phyloP scores from a whole-genome alignment of 306 rosid genomes.

The Comarum palustre region DNA sequence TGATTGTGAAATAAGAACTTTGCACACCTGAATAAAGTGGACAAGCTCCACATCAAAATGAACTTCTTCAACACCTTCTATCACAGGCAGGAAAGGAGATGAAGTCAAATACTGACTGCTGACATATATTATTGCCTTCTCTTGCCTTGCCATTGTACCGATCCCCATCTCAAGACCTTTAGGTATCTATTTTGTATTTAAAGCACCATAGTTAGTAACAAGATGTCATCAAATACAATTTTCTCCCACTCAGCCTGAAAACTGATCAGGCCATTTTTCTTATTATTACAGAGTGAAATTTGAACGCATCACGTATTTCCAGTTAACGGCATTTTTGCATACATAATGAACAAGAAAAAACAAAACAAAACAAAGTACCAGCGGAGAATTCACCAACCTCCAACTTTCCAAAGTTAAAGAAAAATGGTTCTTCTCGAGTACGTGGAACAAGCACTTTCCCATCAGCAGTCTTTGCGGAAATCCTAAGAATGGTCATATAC shows the following conservation, averaged over 20 bases:
- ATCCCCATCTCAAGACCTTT: slow-evolving; percentile 97
- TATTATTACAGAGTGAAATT: not conserved
- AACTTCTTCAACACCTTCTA: slow-evolving; percentile 71
- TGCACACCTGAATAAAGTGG: slow-evolving; percentile 83
- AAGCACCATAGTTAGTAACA: slow-evolving; percentile 11
- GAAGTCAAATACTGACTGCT: slow-evolving; percentile 63
- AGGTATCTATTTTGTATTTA: slow-evolving; percentile 60
- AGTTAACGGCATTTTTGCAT: not conserved
- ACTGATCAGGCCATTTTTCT: not conserved
- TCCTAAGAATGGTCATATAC: slow-evolving; percentile 52
- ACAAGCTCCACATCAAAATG: slow-evolving; percentile 90
- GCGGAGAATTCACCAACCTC: slow-evolving; percentile 49
- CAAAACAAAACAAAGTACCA: slow-evolving; percentile 8
- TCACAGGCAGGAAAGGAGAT: slow-evolving; percentile 61
- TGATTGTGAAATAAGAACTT: slow-evolving; percentile 23
- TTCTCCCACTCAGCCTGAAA: not conserved
- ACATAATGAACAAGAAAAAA: not conserved
- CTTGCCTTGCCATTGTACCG: slow-evolving; percentile 82
- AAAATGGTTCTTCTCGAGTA: slow-evolving; percentile 69
- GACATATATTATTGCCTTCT: slow-evolving; percentile 78
- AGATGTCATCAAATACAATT: not conserved
- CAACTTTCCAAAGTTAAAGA: slow-evolving; percentile 87
- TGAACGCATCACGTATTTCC: not conserved
- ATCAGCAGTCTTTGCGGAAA: slow-evolving; percentile 64
- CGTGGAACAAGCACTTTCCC: slow-evolving; percentile 68